A percentile compares a stretch with the other conserved stretches of the same genome.
Conservation (phyloP, 2,329 filamentous ascomycete genomes). For the Microsporum audouinii region DNA sequence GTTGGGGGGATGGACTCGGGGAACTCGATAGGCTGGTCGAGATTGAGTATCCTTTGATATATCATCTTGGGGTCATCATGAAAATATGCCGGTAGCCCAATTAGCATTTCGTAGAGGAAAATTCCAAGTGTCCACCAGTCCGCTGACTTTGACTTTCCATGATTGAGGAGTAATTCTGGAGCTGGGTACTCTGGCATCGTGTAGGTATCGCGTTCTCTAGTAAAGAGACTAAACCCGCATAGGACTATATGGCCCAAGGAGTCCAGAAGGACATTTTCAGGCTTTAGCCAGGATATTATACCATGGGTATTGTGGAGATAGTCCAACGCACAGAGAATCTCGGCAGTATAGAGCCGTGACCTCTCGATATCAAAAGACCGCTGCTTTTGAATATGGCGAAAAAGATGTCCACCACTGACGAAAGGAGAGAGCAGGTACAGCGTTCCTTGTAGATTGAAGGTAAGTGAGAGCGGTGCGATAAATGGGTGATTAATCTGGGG, state of each 20-base stretch:
- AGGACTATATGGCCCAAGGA: constrained; percentile 14
- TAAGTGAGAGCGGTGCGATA: constrained; percentile 11
- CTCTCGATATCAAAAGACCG: constrained; percentile 8
- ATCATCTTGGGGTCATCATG: not conserved
- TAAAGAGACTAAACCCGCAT: constrained; percentile 14
- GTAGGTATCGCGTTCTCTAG: not conserved
- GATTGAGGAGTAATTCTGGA: constrained; percentile 9
- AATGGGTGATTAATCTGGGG: constrained; percentile 13
- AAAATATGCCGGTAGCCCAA: constrained; percentile 9
- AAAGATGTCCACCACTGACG: constrained; percentile 14
- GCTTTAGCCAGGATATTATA: constrained; percentile 10
- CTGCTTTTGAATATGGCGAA: constrained; percentile 12
- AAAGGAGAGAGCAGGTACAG: constrained; percentile 13
- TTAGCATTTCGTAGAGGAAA: constrained; percentile 13
- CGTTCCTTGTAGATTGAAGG: constrained; percentile 9
- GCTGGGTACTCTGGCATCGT: constrained; percentile 11
- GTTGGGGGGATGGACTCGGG: not conserved
- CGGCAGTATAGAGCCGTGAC: constrained; percentile 13
- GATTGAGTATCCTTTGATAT: not conserved
- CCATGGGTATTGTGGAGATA: constrained; percentile 13
- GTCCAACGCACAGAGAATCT: constrained; percentile 14
- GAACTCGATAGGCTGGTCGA: not conserved
- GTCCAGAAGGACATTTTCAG: constrained; percentile 13
- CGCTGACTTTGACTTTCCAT: constrained; percentile 5
- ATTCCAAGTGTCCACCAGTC: constrained; percentile 14